Conservation (phyloP, 129 eudicot species). For the Scalesia atractyloides region DNA sequence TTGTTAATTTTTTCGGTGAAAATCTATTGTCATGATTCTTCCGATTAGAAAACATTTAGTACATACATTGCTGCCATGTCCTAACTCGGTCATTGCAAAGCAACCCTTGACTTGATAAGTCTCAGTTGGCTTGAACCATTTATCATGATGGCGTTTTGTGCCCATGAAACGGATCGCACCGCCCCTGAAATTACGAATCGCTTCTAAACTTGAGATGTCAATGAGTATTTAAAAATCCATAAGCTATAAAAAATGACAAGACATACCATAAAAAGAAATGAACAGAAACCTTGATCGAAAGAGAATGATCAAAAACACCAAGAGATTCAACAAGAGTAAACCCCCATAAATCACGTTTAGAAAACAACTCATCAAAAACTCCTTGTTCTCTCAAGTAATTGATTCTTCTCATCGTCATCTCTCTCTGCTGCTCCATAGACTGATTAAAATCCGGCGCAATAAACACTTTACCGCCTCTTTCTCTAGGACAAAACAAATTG, state of each 20-base stretch:
- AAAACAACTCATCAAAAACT: constrained; percentile 36
- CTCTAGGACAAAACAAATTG: constrained; percentile 47
- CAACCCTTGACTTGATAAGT: constrained; percentile 64
- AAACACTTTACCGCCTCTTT: constrained; percentile 55
- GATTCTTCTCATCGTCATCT: constrained; percentile 46
- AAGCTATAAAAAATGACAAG: too few species aligned
- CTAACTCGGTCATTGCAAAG: constrained; percentile 96
- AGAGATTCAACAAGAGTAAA: constrained; percentile 19
- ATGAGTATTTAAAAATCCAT: too few species aligned
- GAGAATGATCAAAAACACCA: constrained; percentile 27
- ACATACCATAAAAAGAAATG: constrained; percentile 37
- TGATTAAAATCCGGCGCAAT: constrained; percentile 60
- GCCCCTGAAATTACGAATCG: constrained; percentile 53
- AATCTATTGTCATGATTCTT: too few species aligned
- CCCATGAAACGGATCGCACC: constrained; percentile 88
- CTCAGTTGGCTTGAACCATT: constrained; percentile 75
- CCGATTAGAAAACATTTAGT: constrained; percentile 3
- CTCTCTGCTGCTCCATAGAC: constrained; percentile 78
- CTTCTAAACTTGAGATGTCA: too few species aligned
- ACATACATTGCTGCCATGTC: constrained; percentile 98
- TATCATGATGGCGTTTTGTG: constrained; percentile 89
- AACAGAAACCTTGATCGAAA: constrained; percentile 27
- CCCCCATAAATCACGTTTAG: constrained; percentile 24
- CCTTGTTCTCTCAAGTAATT: constrained; percentile 32
- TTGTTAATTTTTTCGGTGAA: too few species aligned